Evolutionary conservation across 148 eudicot genomes (phyloP), one percentile per base, ranked within the genome.

Genomic region (Simmondsia chinensis): DNA sequence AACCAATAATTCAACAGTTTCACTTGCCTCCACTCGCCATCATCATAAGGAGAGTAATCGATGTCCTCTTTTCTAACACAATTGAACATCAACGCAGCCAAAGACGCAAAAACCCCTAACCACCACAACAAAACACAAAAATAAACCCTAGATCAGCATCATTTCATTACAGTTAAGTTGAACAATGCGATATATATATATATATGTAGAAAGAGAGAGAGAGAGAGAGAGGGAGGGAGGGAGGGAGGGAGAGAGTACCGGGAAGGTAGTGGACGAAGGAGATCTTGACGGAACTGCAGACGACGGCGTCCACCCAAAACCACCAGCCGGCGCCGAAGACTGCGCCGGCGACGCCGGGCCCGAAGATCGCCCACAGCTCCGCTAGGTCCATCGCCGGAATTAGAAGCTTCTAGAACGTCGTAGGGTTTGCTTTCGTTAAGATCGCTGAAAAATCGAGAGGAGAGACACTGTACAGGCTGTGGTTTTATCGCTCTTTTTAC

Each of bases 11-110:
- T 27, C 25, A 18, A 37, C 72, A 25, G 7, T n/a, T n/a, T n/a
- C n/a, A n/a, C n/a, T n/a, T n/a, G 83, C 97, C 97, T 88, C 97
- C 97, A 88, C 52, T 88, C 97, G 50, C 97, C 97, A 33, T 88
- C 97, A 15, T 88, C 97, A 29, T 83, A 88, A 5, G 97, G 94
- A 7, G 97, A 88, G 69, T 88, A 88, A 31, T 88, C 94, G 27
- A 88, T 83, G 30, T 88, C 97, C 56, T 88, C 97, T 55, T 76
- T 84, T 25, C 75, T 66, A n/a, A 83, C 94, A 50, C 91, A 88
- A 66, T 88, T 88, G 61, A 88, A 88, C 97, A 88, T 88, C 87
- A 88, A 69, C 23, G 94, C 97, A 36, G 94, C 82, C 46, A 88
- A 51, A 43, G 97, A 80, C 10, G 97, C 97, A 60, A 83, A 88